phyloP scores from a whole-genome alignment of 2,329 filamentous ascomycete genomes.

The Septoria petroselini region DNA sequence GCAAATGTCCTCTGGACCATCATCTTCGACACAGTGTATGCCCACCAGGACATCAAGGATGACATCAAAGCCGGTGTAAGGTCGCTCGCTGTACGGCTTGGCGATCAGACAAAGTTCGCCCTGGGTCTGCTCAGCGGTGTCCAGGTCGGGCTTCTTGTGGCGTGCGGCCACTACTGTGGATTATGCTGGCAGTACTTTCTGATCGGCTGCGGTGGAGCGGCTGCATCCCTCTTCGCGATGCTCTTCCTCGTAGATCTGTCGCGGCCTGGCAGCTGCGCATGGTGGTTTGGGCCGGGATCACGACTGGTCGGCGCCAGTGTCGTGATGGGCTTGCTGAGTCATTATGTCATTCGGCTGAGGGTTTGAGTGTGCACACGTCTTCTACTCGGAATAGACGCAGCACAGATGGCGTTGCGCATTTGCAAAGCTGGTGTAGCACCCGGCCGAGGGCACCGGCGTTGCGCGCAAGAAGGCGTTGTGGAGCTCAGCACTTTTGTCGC shows the following conservation, averaged over 20 bases:
- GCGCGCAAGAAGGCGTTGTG: not conserved
- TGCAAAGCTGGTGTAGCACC: too few relatives aligned
- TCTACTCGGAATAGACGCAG: not conserved
- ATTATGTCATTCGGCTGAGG: constrained; percentile 7
- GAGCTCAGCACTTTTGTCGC: not conserved
- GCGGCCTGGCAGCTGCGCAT: constrained; percentile 16
- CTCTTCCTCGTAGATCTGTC: constrained; percentile 11
- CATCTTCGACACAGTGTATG: constrained; percentile 20
- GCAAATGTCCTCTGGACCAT: constrained; percentile 18
- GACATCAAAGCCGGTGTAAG: constrained; percentile 22
- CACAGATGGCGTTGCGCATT: not conserved
- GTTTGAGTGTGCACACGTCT: not conserved
- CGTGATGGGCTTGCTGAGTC: constrained; percentile 13
- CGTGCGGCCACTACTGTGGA: constrained; percentile 8
- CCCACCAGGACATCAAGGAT: constrained; percentile 21
- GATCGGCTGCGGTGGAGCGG: constrained; percentile 14
- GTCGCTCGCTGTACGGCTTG: constrained; percentile 17
- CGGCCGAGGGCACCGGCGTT: too few relatives aligned
- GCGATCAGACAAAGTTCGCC: constrained; percentile 13
- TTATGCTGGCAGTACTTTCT: constrained; percentile 11
- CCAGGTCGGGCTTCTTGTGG: constrained; percentile 15
- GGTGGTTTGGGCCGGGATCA: constrained; percentile 22
- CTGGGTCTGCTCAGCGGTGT: constrained; percentile 14
- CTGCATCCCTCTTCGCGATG: constrained; percentile 14
- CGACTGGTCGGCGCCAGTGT: constrained; percentile 16